Conservation (phyloP, 495 filamentous ascomycete species). For the Penicillium angulare region DNA sequence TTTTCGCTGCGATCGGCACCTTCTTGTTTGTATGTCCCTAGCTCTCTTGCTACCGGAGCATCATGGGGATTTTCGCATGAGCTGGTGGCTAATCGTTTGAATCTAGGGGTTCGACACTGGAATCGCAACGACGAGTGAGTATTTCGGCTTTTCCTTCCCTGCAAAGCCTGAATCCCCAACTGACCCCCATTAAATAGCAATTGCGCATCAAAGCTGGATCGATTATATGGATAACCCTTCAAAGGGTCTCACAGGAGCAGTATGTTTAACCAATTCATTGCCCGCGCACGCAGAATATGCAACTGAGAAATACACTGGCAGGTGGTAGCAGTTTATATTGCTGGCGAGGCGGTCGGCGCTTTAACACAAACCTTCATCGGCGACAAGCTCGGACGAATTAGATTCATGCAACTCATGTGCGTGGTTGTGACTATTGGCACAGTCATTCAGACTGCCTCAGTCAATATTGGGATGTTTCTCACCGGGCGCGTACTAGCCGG, state of each 20-base stretch:
- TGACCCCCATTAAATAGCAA: conserved; percentile 34
- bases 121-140: conserved; percentile 59
- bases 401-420: conserved; percentile 59
- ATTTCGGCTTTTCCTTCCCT: not conserved
- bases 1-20: conserved; percentile 56
- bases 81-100: not conserved
- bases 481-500: conserved; percentile 56
- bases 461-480: conserved; percentile 61
- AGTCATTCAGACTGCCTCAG: conserved; percentile 53
- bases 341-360: conserved; percentile 55
- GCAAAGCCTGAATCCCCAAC: not conserved
- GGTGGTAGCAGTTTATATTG: conserved; percentile 60
- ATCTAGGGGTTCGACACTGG: conserved; percentile 56
- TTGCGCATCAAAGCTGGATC: conserved; percentile 60
- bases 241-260: conserved; percentile 55
- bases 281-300: too few relatives aligned
- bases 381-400: conserved; percentile 55
- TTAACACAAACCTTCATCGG: conserved; percentile 52
- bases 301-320: too few relatives aligned
- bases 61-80: not conserved
- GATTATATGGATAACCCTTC: conserved; percentile 58
- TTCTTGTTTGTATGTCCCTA: conserved; percentile 51
- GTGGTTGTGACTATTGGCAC: conserved; percentile 57
- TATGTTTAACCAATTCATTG: conserved; percentile 24
- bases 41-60: not conserved